phyloP scores from a whole-genome alignment of 2,329 filamentous ascomycete species.

The Intubia oerlemansii region DNA sequence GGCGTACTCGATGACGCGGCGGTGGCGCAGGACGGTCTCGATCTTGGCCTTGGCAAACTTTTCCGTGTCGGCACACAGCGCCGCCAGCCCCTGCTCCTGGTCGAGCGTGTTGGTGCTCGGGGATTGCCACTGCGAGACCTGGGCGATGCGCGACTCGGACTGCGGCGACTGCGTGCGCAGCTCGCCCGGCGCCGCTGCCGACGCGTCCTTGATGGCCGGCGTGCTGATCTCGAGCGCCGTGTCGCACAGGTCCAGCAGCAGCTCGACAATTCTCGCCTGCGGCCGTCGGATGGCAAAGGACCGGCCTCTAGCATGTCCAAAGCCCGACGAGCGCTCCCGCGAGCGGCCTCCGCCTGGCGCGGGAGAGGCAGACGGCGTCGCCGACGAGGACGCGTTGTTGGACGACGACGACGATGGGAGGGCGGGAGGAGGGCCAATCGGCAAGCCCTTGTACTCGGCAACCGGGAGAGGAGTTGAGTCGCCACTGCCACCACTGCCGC shows the following conservation, averaged over 20 bases:
- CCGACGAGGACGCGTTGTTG: constrained; percentile 23
- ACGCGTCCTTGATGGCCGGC: constrained; percentile 73
- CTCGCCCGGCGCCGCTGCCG: constrained; percentile 45
- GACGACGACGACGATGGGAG: constrained; percentile 23
- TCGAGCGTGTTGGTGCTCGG: constrained; percentile 80
- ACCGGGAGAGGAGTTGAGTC: constrained; percentile 24
- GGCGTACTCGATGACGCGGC: constrained; percentile 84
- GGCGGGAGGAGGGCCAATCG: constrained; percentile 69
- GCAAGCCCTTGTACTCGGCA: constrained; percentile 71
- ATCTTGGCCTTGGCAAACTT: constrained; percentile 70
- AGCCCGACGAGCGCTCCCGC: constrained; percentile 45
- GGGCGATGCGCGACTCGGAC: constrained; percentile 83
- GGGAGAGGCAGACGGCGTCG: constrained; percentile 40
- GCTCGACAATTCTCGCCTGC: constrained; percentile 79
- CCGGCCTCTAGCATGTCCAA: constrained; percentile 60
- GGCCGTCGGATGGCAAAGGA: constrained; percentile 86
- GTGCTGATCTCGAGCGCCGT: constrained; percentile 89
- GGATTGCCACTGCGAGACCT: constrained; percentile 92
- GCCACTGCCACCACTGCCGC: constrained; percentile 16
- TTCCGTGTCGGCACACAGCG: constrained; percentile 81
- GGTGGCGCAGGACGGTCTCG: constrained; percentile 77
- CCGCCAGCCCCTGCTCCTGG: constrained; percentile 72
- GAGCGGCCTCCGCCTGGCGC: constrained; percentile 57
- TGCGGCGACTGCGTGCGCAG: constrained; percentile 87
- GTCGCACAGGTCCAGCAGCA: constrained; percentile 86